phyloP scores from a whole-genome alignment of 2,329 filamentous ascomycete genomes.

The Teratosphaeria pseudoeucalypti region DNA sequence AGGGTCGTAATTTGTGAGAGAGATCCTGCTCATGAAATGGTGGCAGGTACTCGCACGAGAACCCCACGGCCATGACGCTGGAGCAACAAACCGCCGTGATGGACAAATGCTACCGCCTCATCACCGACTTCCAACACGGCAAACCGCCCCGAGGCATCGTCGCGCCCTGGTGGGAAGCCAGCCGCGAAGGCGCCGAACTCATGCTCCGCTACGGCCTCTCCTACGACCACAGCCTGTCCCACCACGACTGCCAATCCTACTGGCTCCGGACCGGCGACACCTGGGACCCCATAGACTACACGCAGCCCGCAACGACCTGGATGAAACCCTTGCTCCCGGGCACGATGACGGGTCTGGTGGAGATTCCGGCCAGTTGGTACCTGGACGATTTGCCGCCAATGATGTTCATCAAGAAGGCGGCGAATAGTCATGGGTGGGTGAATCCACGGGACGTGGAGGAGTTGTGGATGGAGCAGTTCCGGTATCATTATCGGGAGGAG shows the following conservation, averaged over 20 bases:
- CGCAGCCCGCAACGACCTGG: constrained; percentile 47
- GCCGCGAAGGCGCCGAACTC: constrained; percentile 55
- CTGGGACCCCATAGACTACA: constrained; percentile 61
- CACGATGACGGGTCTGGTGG: constrained; percentile 51
- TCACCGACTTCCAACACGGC: constrained; percentile 53
- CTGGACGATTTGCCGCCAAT: constrained; percentile 51
- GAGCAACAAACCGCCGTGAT: constrained; percentile 69
- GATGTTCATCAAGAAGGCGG: constrained; percentile 60
- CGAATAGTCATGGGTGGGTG: constrained; percentile 55
- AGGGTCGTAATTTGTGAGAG: neutral
- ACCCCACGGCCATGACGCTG: constrained; percentile 59
- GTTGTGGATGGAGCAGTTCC: constrained; percentile 56
- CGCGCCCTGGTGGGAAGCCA: constrained; percentile 67
- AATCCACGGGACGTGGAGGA: constrained; percentile 50
- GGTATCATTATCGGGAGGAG: constrained; percentile 67
- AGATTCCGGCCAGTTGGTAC: constrained; percentile 58
- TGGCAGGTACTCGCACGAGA: constrained; percentile 56
- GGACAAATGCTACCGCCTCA: constrained; percentile 55
- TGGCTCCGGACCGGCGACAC: constrained; percentile 53
- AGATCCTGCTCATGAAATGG: neutral
- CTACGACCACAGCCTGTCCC: constrained; percentile 58
- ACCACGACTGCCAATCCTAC: constrained; percentile 56
- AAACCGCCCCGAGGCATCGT: constrained; percentile 64
- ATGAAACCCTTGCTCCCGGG: constrained; percentile 56
- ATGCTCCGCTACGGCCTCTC: constrained; percentile 57